A percentile compares a stretch with the other conserved stretches of the same genome.
Conservation (phyloP, 164 flowering plant genomes). For the Piper longum region DNA sequence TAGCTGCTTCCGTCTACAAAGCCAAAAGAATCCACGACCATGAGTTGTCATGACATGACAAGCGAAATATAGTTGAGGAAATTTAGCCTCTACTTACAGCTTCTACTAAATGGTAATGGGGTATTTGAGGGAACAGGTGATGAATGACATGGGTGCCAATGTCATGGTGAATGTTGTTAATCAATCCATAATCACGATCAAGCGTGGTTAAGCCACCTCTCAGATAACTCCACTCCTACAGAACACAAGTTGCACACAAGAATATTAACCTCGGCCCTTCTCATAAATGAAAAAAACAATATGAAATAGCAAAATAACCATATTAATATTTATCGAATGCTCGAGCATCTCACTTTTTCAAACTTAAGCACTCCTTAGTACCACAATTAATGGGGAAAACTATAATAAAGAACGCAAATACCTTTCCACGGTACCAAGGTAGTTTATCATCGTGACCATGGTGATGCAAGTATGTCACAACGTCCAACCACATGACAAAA, state of each 20-base stretch:
- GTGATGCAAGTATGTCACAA: constrained; percentile 52
- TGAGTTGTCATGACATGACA: constrained; percentile 2
- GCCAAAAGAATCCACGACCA: not conserved
- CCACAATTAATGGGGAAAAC: not conserved
- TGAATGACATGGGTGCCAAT: constrained; percentile 87
- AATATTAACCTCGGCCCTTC: not conserved
- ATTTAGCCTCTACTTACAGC: constrained; percentile 22
- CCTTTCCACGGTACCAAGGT: constrained; percentile 59
- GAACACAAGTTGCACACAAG: not conserved
- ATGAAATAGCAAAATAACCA: too few relatives aligned
- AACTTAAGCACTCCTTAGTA: too few relatives aligned
- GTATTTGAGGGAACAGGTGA: constrained; percentile 56
- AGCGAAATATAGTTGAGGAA: not conserved
- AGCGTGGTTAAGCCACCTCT: constrained; percentile 90
- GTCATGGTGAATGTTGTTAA: constrained; percentile 82
- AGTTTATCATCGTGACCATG: constrained; percentile 45
- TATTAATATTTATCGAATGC: too few relatives aligned
- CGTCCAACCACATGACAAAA: constrained; percentile 45
- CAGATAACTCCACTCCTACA: constrained; percentile 84
- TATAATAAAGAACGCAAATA: constrained; percentile 1
- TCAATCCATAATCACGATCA: constrained; percentile 73
- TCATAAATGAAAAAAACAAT: not conserved
- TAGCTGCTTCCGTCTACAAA: constrained; percentile 44
- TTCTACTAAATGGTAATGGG: constrained; percentile 42
- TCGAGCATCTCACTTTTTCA: too few relatives aligned